These are phyloP conservation scores for Fusarium phyllophilum DNA, from an alignment of 2,329 filamentous ascomycete genomes.

Conservation along the genomic window DNA sequence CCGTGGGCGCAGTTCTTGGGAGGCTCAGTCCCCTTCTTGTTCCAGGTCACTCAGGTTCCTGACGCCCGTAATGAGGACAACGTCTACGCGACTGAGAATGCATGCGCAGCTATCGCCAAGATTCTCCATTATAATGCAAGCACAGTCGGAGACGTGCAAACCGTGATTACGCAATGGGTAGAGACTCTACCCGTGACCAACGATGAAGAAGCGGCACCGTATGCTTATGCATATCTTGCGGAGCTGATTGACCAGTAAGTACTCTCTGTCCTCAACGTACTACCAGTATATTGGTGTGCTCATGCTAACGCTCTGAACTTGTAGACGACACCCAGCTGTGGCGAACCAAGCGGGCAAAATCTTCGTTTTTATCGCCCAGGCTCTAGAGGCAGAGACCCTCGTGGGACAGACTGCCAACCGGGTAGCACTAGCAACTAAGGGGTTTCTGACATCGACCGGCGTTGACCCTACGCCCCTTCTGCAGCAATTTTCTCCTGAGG, in stretches of 20 bases:
- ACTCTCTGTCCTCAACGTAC: neutral
- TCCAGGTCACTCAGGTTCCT: constrained; percentile 83
- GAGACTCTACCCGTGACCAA: constrained; percentile 91
- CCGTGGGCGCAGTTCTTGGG: constrained; percentile 90
- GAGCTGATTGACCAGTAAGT: constrained; percentile 95
- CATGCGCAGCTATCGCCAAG: constrained; percentile 95
- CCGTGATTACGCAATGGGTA: constrained; percentile 86
- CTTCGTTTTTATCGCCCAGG: constrained; percentile 87
- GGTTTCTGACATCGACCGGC: constrained; percentile 76
- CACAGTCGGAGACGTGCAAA: constrained; percentile 79
- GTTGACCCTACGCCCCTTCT: constrained; percentile 82
- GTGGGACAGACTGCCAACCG: constrained; percentile 83
- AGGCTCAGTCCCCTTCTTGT: constrained; percentile 81
- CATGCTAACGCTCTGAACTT: constrained; percentile 41
- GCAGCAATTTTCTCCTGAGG: constrained; percentile 78
- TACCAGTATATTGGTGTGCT: neutral
- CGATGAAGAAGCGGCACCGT: constrained; percentile 96
- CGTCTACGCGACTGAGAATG: constrained; percentile 97
- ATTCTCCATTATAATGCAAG: constrained; percentile 89
- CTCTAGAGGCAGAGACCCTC: constrained; percentile 89
- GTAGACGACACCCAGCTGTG: constrained; percentile 86
- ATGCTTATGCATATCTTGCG: constrained; percentile 91
- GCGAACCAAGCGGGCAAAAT: constrained; percentile 80
- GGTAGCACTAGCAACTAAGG: constrained; percentile 81
- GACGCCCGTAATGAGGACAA: constrained; percentile 91